These are phyloP conservation scores for Noccaea bulbosa DNA, from an alignment of 345 rosid genomes.

Conservation along the genomic window DNA sequence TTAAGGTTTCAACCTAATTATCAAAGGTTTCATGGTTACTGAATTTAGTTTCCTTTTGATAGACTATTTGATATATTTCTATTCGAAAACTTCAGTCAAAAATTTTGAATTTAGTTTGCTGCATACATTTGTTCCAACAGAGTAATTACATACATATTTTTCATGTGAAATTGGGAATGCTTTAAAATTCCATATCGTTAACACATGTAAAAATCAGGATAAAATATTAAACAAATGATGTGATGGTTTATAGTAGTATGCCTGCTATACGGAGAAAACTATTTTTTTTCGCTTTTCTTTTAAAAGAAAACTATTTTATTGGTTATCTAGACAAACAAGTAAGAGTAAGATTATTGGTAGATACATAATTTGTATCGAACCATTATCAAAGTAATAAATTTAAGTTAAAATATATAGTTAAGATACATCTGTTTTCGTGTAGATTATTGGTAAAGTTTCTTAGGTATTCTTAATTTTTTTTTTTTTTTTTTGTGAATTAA, in stretches of 20 bases:
- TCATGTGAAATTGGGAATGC: neutral
- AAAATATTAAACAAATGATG: neutral
- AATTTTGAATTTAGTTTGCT: neutral
- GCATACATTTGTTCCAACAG: neutral
- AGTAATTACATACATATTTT: too few species aligned
- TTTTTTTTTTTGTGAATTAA: too few species aligned
- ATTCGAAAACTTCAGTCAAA: too few species aligned
- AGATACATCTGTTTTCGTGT: too few species aligned
- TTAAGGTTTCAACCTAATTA: neutral
- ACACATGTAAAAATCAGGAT: neutral
- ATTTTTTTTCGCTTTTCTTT: too few species aligned
- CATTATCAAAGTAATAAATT: too few species aligned
- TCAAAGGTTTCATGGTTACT: neutral
- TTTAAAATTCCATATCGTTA: neutral
- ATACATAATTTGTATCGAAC: too few species aligned
- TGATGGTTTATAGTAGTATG: neutral
- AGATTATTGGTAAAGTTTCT: too few species aligned
- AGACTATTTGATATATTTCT: too few species aligned
- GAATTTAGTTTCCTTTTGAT: neutral
- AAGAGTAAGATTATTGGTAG: too few species aligned
- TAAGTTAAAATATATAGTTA: too few species aligned
- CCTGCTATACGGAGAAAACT: neutral
- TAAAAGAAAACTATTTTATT: neutral
- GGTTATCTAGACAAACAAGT: constrained; percentile 1
- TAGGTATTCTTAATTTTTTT: too few species aligned